phyloP scores from a whole-genome alignment of 495 filamentous ascomycete genomes.

The Astrocystis sublimbata region DNA sequence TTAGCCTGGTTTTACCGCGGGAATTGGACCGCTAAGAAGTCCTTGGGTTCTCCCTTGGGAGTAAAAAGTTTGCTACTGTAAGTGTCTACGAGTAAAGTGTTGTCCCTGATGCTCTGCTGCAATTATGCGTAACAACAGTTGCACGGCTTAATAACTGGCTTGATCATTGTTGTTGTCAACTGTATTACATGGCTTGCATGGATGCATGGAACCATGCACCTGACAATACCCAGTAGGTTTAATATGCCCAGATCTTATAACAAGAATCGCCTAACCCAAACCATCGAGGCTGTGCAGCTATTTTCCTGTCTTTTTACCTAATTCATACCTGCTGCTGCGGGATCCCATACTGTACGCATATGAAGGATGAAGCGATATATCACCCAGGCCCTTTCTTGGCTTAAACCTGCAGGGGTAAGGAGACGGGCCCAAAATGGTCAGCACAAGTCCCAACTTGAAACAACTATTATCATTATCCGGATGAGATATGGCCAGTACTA shows the following conservation, averaged over 20 bases:
- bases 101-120: no score
- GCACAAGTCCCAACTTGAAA: constrained; percentile 9
- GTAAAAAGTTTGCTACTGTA: no score
- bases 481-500: background rate
- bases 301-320: no score
- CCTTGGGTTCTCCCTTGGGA: no score
- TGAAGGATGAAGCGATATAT: background rate
- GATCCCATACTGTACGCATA: background rate
- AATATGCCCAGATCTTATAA: no score
- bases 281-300: background rate
- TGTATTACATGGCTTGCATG: no score
- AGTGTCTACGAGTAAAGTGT: no score
- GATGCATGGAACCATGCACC: no score
- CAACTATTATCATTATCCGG: background rate
- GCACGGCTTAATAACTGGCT: no score
- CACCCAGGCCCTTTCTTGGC: background rate
- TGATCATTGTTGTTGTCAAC: no score
- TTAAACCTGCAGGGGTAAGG: constrained; percentile 10
- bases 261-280: background rate
- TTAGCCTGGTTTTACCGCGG: background rate
- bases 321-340: background rate
- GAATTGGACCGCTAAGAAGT: background rate
- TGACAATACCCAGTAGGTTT: no score
- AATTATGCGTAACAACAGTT: no score
- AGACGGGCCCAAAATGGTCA: background rate